These are phyloP conservation scores for Scenedesmus sp. DNA, from an alignment of 163 green algal species.

Conservation along the genomic window DNA sequence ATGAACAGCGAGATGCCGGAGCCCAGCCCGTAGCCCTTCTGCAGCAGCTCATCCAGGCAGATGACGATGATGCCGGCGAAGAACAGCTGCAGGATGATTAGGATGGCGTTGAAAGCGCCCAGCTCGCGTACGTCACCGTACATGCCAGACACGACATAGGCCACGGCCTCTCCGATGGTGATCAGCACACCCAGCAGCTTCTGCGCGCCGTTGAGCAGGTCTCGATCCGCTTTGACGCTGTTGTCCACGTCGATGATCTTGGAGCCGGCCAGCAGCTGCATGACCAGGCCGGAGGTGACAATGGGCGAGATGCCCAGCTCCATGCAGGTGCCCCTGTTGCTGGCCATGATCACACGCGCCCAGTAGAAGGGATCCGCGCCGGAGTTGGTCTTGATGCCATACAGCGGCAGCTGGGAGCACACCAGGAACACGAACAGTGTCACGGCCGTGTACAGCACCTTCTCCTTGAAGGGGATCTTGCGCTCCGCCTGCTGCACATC, in stretches of 20 bases:
- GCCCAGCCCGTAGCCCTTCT: slow-evolving; percentile 98
- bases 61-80: slow-evolving; percentile 99
- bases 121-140: slow-evolving; percentile 97
- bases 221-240: slow-evolving; percentile 95
- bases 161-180: slow-evolving; percentile 98
- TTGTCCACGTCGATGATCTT: slow-evolving; percentile 99
- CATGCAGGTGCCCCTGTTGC: slow-evolving; percentile 98
- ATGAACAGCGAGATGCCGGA: slow-evolving; percentile 99
- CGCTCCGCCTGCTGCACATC: slow-evolving; percentile 79
- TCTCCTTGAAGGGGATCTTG: slow-evolving; percentile 89
- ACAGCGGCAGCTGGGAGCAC: slow-evolving; percentile 98
- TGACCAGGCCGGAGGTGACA: slow-evolving; percentile 97
- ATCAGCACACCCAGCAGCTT: slow-evolving; percentile 98
- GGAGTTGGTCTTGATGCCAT: slow-evolving; percentile 96
- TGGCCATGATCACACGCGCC: slow-evolving; percentile 99
- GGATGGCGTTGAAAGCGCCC: slow-evolving; percentile 90
- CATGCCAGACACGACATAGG: slow-evolving; percentile 99
- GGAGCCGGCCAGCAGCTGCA: slow-evolving; percentile 97
- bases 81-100: slow-evolving; percentile 99
- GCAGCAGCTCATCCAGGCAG: slow-evolving; percentile 98
- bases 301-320: slow-evolving; percentile 98
- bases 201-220: slow-evolving; percentile 96
- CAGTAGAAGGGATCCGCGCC: slow-evolving; percentile 99
- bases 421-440: slow-evolving; percentile 99
- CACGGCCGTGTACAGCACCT: slow-evolving; percentile 95